Percentiles rank a stretch among this genome's conserved stretches.
Conservation (phyloP, 75 land plant species). For the Selaginella moellendorffii region DNA sequence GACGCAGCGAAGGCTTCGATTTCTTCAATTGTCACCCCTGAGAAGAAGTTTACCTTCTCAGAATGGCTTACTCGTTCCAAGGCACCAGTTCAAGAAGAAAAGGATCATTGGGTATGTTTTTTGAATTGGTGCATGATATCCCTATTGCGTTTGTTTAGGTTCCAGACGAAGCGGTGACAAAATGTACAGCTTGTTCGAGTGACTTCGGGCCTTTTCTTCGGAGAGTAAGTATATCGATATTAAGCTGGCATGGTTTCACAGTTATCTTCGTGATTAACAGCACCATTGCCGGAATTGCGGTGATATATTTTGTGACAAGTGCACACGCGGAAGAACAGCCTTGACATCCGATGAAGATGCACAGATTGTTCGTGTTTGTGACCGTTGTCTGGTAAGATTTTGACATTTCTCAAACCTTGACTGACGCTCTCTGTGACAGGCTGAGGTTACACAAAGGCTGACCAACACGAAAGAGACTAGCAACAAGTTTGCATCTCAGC, state of each 20-base stretch:
- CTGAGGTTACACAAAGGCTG: constrained; percentile 83
- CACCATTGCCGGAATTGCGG: constrained; percentile 99
- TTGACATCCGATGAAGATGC: constrained; percentile 75
- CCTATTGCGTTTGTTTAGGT: constrained; percentile 36
- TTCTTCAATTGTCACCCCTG: no score
- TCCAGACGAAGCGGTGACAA: constrained; percentile 83
- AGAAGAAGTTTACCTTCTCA: constrained; percentile 49
- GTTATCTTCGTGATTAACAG: constrained; percentile 25
- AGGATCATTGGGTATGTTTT: constrained; percentile 79
- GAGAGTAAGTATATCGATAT: constrained; percentile 25
- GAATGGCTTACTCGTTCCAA: constrained; percentile 54
- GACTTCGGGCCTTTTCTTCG: constrained; percentile 76
- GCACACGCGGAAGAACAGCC: constrained; percentile 78
- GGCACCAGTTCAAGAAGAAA: constrained; percentile 53
- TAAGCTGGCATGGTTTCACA: not conserved
- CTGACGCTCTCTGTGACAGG: constrained; percentile 29
- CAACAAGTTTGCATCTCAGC: constrained; percentile 27
- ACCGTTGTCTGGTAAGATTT: constrained; percentile 68
- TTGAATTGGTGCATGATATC: no score
- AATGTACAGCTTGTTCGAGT: constrained; percentile 66
- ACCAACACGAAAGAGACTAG: constrained; percentile 51
- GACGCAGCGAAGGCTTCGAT: not conserved
- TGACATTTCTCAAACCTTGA: not conserved
- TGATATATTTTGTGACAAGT: constrained; percentile 93
- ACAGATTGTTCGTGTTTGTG: constrained; percentile 88